Conservation (phyloP, 176 grass and related monocot species). For the Oropetium thomaeum region DNA sequence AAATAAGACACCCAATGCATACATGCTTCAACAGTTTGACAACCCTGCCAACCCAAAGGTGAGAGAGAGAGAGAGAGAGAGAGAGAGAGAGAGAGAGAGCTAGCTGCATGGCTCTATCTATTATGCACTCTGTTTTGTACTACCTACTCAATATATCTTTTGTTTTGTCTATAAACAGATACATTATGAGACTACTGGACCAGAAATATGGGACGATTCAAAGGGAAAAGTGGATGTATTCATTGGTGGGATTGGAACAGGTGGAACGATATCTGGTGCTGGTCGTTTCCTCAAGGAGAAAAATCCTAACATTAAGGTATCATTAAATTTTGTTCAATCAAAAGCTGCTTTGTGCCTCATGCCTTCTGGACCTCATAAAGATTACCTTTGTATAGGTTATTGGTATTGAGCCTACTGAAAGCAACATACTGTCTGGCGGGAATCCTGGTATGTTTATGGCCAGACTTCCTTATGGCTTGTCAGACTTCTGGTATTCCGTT, state of each 20-base stretch:
- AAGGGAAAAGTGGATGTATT: constrained; percentile 90
- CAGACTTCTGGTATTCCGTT: constrained; percentile 30
- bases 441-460: constrained; percentile 70
- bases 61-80: neutral
- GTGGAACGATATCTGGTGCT: constrained; percentile 87
- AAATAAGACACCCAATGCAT: constrained; percentile 72
- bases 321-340: neutral
- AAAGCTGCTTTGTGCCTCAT: constrained; percentile 13
- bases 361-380: constrained; percentile 9
- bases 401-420: constrained; percentile 93
- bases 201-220: constrained; percentile 99
- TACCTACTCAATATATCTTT: neutral
- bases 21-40: constrained; percentile 97
- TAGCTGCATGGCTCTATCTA: neutral
- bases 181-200: constrained; percentile 92
- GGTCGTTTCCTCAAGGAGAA: constrained; percentile 80
- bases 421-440: constrained; percentile 86
- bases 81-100: neutral
- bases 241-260: constrained; percentile 91
- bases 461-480: neutral
- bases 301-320: constrained; percentile 93
- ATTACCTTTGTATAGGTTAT: constrained; percentile 57
- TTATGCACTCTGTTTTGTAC: neutral
- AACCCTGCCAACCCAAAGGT: constrained; percentile 95
- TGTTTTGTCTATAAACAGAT: constrained; percentile 50